Base-by-base conservation (phyloP, 768 basidiomycete genomes). In the Chlorophyllum brunneum region DNA sequence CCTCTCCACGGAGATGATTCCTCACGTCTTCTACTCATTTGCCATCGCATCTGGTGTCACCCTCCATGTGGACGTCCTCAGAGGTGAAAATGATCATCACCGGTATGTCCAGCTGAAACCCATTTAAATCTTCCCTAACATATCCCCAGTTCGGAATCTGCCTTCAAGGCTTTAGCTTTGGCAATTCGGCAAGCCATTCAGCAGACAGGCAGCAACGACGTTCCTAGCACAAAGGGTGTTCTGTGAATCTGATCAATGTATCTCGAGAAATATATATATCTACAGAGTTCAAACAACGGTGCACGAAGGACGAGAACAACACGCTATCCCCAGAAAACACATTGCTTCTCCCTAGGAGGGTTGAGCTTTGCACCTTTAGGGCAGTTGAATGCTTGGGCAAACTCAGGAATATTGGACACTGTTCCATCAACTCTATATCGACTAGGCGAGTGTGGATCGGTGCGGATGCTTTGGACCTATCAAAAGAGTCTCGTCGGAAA, bases 81-180 rank as follows among this genome's bases (percentile, higher is more conserved):
- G 94, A 29, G 97, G 97, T 36, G 87, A 92, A 61, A 99, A 99
- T 70, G 97, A 99, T 64, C 97, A 99, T 67, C 97, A 98, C 70
- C 84, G 90, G 95, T 94, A 62, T 54, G 83, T 52, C 36, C 37
- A 45, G 42, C 31, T 37, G 44, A 23, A 5, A 38, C 48, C 44
- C 36, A 44, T 51, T 20, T 39, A 51, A 52, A 13, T 36, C 18
- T 37, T 33, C 37, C 39, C 33, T 13, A 11, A 27, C 13, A 23
- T 45, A n/a, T 34, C 34, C 36, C 27, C 61, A 98, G 97, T 48
- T 85, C 95, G 10, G 97, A 99, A 69, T 93, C 95, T 2, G 93
- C 95, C 3, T 99, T 99, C 82, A 99, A 99, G 70, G 95, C 97
- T 1, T 70, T 98, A 16, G 97, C 97, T 0, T 75, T 99, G 30